Percentiles rank a stretch among this genome's conserved stretches.
Conservation (phyloP, 2,329 filamentous ascomycete genomes). For the Fusarium dlaminii region DNA sequence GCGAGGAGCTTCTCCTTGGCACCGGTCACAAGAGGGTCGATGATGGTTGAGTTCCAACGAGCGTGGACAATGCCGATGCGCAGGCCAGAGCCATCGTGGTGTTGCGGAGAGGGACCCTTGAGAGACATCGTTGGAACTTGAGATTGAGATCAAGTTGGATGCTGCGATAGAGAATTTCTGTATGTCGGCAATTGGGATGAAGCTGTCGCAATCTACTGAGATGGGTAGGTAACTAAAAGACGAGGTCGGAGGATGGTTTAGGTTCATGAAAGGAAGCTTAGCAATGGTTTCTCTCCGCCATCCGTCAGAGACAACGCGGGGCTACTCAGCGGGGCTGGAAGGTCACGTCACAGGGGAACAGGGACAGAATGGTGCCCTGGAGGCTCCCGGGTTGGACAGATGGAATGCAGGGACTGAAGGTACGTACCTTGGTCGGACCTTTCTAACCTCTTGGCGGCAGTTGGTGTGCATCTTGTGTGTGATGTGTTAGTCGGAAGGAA, state of each 20-base stretch:
- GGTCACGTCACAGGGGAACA: slow-evolving; percentile 37
- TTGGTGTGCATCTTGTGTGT: not conserved
- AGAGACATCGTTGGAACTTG: slow-evolving; percentile 46
- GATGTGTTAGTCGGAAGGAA: slow-evolving; percentile 16
- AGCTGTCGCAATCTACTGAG: slow-evolving; percentile 10
- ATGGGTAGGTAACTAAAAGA: not conserved
- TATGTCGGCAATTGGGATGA: not conserved
- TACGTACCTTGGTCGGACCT: slow-evolving; percentile 33
- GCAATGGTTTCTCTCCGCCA: not conserved
- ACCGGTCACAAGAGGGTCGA: slow-evolving; percentile 84
- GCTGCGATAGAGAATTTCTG: slow-evolving; percentile 10
- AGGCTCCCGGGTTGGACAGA: not conserved
- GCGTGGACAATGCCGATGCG: slow-evolving; percentile 96
- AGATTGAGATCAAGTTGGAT: not conserved
- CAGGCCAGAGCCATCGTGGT: slow-evolving; percentile 75
- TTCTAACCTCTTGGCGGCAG: slow-evolving; percentile 4
- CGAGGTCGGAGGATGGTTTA: slow-evolving; percentile 9
- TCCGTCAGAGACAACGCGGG: slow-evolving; percentile 30
- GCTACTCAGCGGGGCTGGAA: slow-evolving; percentile 38
- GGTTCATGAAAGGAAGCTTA: slow-evolving; percentile 14
- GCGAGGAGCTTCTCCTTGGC: slow-evolving; percentile 79
- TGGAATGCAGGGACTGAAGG: slow-evolving; percentile 34
- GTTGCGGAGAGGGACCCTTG: slow-evolving; percentile 66
- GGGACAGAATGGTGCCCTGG: not conserved
- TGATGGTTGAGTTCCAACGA: slow-evolving; percentile 91